These are phyloP conservation scores for Ichthyophthirius multifiliis DNA, from an alignment of 169 alveolate genomes.

Conservation along the genomic window DNA sequence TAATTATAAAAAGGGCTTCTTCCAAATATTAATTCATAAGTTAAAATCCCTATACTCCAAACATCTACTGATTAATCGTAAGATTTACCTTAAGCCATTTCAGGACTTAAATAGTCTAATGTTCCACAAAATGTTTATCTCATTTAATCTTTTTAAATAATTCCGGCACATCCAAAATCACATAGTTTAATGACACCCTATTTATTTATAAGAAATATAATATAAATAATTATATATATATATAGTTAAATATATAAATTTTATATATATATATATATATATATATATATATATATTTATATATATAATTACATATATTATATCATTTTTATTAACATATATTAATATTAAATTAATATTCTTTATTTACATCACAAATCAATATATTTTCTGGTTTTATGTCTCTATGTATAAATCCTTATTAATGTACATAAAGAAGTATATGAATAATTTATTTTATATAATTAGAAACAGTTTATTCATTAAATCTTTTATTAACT, in stretches of 20 bases:
- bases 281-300: too few relatives aligned
- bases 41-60: conserved; percentile 45
- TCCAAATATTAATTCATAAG: conserved; percentile 43
- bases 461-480: background rate
- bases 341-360: too few relatives aligned
- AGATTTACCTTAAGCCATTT: conserved; percentile 35
- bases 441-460: background rate
- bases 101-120: conserved; percentile 43
- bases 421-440: background rate
- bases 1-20: conserved; percentile 13
- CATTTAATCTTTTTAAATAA: conserved; percentile 24
- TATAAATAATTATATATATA: too few relatives aligned
- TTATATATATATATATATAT: too few relatives aligned
- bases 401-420: background rate
- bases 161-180: conserved; percentile 62
- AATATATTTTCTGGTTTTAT: conserved; percentile 7
- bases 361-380: too few relatives aligned
- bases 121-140: conserved; percentile 47
- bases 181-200: conserved; percentile 42
- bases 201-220: too few relatives aligned
- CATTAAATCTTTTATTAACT: background rate
- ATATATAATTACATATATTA: too few relatives aligned
- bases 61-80: conserved; percentile 41
- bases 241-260: too few relatives aligned
- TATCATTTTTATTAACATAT: too few relatives aligned